Evolutionary conservation across 257 asterid species (phyloP), one percentile per base, ranked within the genome.

Genomic region (Solanum neorickii): DNA sequence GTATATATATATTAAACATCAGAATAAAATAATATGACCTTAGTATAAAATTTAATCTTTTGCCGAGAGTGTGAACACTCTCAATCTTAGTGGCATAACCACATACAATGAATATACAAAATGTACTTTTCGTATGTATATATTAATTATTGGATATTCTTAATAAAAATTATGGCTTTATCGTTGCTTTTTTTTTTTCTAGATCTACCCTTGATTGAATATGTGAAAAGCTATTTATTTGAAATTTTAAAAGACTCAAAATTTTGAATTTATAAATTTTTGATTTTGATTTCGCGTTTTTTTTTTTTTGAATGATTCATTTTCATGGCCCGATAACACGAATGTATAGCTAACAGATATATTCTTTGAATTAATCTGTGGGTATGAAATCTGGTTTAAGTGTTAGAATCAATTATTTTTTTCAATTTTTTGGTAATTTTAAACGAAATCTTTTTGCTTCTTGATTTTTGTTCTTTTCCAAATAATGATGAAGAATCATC

Each of bases 271-370:
- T 2, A 35, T 73, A 73, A 73, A 9, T 1, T 9, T 73, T 18
- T 20, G 35, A 35, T 73, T 35, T 0, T 18, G 27, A 35, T 11
- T 72, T 0, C 47, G 47, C 0, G 3, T 0, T 1, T 5, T 20
- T 6, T 37, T 18, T 12, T 10, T 31, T 70, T 70, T 70, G 5
- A 20, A 20, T 5, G 27, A 49, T 74, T 39, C 20, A 74, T 74
- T 74, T 74, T 74, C 52, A 39, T 74, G 0, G 82, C 82, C 6
- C 39, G 6, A 74, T 74, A 74, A 74, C 25, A 74, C 52, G 33
- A 74, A 21, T 52, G 11, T 21, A 18, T 18, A 33, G 15, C 80
- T 35, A 69, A 31, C 76, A 69, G 42, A 69, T 23, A 72, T 2
- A 12, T 72, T 72, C 15, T 23, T 72, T 72, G 78, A 72, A 10